Base-by-base conservation (phyloP, 2,329 filamentous ascomycete genomes). In the Pleurostoma richardsiae region DNA sequence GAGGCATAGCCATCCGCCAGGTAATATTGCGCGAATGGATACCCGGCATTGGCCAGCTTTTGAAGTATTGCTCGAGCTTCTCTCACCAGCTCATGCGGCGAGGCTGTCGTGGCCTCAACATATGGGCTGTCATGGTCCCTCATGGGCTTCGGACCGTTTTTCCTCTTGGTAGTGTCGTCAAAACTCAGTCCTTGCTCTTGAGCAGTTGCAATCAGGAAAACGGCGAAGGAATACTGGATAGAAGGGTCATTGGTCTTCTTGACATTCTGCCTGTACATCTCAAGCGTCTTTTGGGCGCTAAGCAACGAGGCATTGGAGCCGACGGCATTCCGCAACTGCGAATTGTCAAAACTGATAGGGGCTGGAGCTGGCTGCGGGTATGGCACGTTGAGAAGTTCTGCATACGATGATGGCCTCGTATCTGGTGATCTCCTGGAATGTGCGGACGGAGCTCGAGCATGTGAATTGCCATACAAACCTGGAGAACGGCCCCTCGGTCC, bases 1-100 rank as follows among this genome's bases (percentile, higher is more conserved):
- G 92, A 96, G 3, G 90, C 89, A 62, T 89, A 96, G 2, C 94
- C 94, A 62, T 99, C 94, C 26, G 84, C 94, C 10, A 99, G 82
- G 64, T 97, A 97, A 70, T 99, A 99, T 65, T 99, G 94, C 4
- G 94, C 94, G 66, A 96, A 97, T 1, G 94, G 94, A 64, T 96
- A 96, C 41, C 90, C 90, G 48, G 83, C 85, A 67, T 91, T 92
- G 19, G 91, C 79, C 44, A 97, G 77, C 52, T 85, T 86, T 67
- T 95, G 89, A 40, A 99, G 72, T 58, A 97, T 96, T 50, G 85
- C 83, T 61, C 90, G 88, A 49, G 94, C 91, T 75, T 99, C 94
- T 33, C 83, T 83, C 41, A 96, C 73, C 50, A 97, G 73, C 53
- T 90, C 83, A 29, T 82, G 74, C 5, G 83, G 79, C 38, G 76